Evolutionary conservation across 208 protist genomes (phyloP).

Genomic region (Trypanosoma cruzi): DNA sequence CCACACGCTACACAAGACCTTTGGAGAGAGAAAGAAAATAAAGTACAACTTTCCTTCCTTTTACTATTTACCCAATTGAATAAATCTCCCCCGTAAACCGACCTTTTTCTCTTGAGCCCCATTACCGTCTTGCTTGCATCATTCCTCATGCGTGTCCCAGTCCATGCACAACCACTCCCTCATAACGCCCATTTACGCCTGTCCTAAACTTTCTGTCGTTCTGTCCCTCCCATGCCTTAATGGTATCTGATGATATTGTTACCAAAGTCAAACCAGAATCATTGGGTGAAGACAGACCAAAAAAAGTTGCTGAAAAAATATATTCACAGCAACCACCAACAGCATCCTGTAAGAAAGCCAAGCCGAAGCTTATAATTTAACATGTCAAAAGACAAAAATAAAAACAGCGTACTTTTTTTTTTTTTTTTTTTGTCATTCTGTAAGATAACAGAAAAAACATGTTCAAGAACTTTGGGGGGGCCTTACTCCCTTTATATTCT

Average conservation of each 20-base stretch:
- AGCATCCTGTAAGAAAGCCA: background rate
- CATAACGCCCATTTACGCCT: background rate
- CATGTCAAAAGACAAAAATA: background rate
- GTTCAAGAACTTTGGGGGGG: too few relatives aligned
- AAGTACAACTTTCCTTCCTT: background rate
- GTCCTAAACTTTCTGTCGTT: background rate
- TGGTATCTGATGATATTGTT: constrained; percentile 20
- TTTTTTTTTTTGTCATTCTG: background rate
- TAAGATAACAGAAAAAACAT: background rate
- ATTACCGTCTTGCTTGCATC: background rate
- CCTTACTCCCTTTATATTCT: background rate
- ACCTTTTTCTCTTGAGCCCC: constrained; percentile 4
- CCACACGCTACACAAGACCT: background rate
- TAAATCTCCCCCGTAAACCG: background rate
- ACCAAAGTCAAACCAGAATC: constrained; percentile 23
- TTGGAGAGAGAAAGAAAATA: constrained; percentile 10
- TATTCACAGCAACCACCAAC: too few relatives aligned
- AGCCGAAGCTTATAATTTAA: background rate
- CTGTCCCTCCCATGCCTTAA: background rate
- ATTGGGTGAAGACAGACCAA: constrained; percentile 1
- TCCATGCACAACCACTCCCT: background rate
- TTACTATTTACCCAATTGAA: background rate
- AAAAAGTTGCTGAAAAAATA: background rate
- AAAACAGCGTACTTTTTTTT: background rate
- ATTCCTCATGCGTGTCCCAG: background rate